These are phyloP conservation scores for Colletotrichum tropicicola DNA, from an alignment of 2,329 filamentous ascomycete genomes.

Conservation along the genomic window DNA sequence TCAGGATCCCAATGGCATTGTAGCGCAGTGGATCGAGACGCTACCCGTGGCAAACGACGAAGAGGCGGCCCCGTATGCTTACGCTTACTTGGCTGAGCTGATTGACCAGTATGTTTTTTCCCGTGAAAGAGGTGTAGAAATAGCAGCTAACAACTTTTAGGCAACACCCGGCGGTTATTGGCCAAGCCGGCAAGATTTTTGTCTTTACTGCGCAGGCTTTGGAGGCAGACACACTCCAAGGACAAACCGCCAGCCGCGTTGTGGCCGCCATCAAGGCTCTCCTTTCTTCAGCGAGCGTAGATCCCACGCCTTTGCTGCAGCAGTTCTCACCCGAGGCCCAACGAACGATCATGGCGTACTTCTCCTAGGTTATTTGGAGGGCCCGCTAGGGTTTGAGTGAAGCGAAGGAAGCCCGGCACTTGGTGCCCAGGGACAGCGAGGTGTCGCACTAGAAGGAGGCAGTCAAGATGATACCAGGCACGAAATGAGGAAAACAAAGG, in stretches of 20 bases:
- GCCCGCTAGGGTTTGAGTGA: background rate
- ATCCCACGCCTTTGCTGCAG: slow-evolving; percentile 78
- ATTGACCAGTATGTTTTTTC: slow-evolving; percentile 89
- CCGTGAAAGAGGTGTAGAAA: background rate
- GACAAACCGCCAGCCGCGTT: slow-evolving; percentile 81
- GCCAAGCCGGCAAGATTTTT: slow-evolving; percentile 84
- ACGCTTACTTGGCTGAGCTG: slow-evolving; percentile 88
- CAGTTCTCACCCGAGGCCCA: slow-evolving; percentile 84
- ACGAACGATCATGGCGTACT: slow-evolving; percentile 80
- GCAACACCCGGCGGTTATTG: slow-evolving; percentile 83
- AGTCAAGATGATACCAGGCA: slow-evolving; percentile 29
- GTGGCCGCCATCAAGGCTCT: slow-evolving; percentile 82
- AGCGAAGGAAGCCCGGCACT: background rate
- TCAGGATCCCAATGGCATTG: slow-evolving; percentile 77
- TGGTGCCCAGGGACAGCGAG: background rate
- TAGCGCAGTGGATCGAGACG: slow-evolving; percentile 88
- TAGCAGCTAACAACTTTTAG: slow-evolving; percentile 56
- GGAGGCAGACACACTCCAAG: slow-evolving; percentile 89
- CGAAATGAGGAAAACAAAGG: background rate
- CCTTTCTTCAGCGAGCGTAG: slow-evolving; percentile 76
- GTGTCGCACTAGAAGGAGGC: background rate
- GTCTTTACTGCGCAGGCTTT: slow-evolving; percentile 87
- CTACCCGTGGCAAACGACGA: slow-evolving; percentile 94
- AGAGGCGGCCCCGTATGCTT: slow-evolving; percentile 95
- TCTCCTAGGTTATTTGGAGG: slow-evolving; percentile 60